A percentile compares a stretch with the other conserved stretches of the same genome.
Evolutionary conservation across 352 stramenopile species (phyloP).

Genomic region (Halophytophthora batemanensis): DNA sequence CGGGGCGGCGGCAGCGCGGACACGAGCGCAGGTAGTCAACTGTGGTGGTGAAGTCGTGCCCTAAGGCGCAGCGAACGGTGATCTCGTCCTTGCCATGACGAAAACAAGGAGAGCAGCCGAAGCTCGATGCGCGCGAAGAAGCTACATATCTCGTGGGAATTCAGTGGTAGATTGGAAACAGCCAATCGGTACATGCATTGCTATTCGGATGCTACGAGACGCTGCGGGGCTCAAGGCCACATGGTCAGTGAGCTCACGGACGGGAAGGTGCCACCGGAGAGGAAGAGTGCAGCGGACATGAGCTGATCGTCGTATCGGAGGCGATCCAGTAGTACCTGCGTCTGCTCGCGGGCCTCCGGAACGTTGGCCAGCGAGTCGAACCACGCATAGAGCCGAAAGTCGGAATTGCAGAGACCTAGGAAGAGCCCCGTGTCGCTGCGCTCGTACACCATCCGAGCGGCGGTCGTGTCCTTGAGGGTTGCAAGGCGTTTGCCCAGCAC

Average conservation of each 20-base stretch:
- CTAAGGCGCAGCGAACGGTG: too few species aligned
- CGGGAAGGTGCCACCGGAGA: conserved; percentile 19
- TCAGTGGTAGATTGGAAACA: too few species aligned
- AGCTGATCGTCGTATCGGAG: conserved; percentile 52
- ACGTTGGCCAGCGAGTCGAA: conserved; percentile 48
- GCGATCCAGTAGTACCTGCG: conserved; percentile 52
- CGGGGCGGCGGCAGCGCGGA: too few species aligned
- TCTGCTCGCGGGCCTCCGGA: conserved; percentile 46
- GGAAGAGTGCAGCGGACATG: conserved; percentile 41
- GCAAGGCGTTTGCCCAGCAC: conserved; percentile 46
- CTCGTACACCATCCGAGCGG: conserved; percentile 48
- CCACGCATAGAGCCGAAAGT: conserved; percentile 53
- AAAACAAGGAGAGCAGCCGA: too few species aligned
- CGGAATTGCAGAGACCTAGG: conserved; percentile 46
- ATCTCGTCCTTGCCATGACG: too few species aligned
- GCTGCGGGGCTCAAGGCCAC: conserved; percentile 14
- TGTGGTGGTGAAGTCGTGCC: too few species aligned
- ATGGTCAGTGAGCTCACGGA: conserved; percentile 24
- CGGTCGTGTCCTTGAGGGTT: conserved; percentile 27
- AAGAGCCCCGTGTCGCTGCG: conserved; percentile 46
- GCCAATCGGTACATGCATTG: too few species aligned
- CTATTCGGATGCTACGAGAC: too few species aligned
- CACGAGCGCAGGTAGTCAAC: too few species aligned
- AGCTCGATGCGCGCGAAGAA: too few species aligned
- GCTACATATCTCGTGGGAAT: too few species aligned